Percentiles rank a stretch among this genome's conserved stretches.
phyloP scores from a whole-genome alignment of 768 basidiomycete species.

The Brasilioporus rufonigricans region DNA sequence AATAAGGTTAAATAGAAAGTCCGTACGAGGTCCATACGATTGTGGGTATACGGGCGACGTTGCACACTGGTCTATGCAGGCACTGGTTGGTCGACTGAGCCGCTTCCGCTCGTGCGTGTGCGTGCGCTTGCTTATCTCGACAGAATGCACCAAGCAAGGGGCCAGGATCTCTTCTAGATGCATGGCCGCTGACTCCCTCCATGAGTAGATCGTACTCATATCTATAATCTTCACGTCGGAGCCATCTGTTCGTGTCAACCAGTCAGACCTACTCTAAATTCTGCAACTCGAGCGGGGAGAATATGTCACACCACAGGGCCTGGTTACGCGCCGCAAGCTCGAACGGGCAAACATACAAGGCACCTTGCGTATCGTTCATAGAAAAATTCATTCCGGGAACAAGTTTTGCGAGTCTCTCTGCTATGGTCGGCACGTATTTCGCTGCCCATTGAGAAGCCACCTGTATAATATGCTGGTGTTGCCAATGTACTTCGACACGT shows the following conservation, averaged over 20 bases:
- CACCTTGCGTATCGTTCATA: constrained; percentile 36
- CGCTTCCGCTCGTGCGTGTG: too few species aligned
- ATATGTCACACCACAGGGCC: constrained; percentile 42
- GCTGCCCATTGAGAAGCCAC: constrained; percentile 29
- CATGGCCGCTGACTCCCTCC: constrained; percentile 38
- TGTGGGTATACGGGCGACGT: too few species aligned
- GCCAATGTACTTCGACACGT: not conserved
- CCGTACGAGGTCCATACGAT: too few species aligned
- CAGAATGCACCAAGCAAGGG: constrained; percentile 38
- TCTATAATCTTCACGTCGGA: constrained; percentile 10
- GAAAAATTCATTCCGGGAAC: constrained; percentile 35
- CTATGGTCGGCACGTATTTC: constrained; percentile 36
- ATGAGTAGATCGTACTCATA: constrained; percentile 42
- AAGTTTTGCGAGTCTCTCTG: constrained; percentile 32
- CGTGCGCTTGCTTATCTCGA: too few species aligned
- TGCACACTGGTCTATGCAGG: too few species aligned
- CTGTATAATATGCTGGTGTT: constrained; percentile 7
- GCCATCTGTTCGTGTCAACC: not conserved
- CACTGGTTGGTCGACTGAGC: too few species aligned
- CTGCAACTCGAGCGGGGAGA: constrained; percentile 34
- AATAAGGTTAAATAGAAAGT: too few species aligned
- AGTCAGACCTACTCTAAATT: constrained; percentile 33
- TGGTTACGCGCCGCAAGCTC: constrained; percentile 36
- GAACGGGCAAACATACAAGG: constrained; percentile 42
- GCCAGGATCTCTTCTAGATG: constrained; percentile 30